Evolutionary conservation across 2,329 filamentous ascomycete genomes (phyloP).

Genomic region (Phaeosphaeria sp.): DNA sequence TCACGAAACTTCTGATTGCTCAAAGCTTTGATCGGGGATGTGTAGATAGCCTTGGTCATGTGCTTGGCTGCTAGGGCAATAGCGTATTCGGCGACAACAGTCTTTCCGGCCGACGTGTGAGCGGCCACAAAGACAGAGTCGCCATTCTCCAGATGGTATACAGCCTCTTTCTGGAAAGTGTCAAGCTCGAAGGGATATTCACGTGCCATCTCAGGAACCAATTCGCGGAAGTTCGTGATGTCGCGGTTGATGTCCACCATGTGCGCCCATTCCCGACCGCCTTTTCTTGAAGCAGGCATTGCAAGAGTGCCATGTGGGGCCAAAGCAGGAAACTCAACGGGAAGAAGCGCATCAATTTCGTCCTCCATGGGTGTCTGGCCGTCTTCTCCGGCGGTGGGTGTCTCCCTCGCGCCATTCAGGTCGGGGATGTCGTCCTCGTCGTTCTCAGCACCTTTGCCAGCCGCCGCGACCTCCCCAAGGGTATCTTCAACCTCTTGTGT

Average conservation of each 20-base stretch:
- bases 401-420: slow-evolving; percentile 33
- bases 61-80: slow-evolving; percentile 96
- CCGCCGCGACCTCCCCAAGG: slow-evolving; percentile 59
- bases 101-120: slow-evolving; percentile 97
- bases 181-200: slow-evolving; percentile 98
- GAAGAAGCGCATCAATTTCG: slow-evolving; percentile 84
- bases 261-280: slow-evolving; percentile 91
- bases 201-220: slow-evolving; percentile 94
- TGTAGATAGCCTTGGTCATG: slow-evolving; percentile 99
- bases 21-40: slow-evolving; percentile 95
- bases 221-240: slow-evolving; percentile 90
- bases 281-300: slow-evolving; percentile 73
- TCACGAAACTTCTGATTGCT: slow-evolving; percentile 99
- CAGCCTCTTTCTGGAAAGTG: slow-evolving; percentile 97
- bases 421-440: slow-evolving; percentile 30
- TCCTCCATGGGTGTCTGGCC: slow-evolving; percentile 56
- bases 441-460: slow-evolving; percentile 25
- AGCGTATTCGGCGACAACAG: slow-evolving; percentile 96
- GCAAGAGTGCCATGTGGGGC: slow-evolving; percentile 82
- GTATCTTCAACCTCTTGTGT: slow-evolving; percentile 74
- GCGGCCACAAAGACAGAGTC: slow-evolving; percentile 98
- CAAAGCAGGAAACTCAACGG: slow-evolving; percentile 90
- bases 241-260: slow-evolving; percentile 96
- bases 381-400: slow-evolving; percentile 54
- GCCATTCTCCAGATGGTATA: slow-evolving; percentile 94